Percentiles rank a stretch among this genome's conserved stretches.
These are phyloP conservation scores for Monosporozyma unispora DNA, from an alignment of 805 yeast genomes.

Conservation along the genomic window DNA sequence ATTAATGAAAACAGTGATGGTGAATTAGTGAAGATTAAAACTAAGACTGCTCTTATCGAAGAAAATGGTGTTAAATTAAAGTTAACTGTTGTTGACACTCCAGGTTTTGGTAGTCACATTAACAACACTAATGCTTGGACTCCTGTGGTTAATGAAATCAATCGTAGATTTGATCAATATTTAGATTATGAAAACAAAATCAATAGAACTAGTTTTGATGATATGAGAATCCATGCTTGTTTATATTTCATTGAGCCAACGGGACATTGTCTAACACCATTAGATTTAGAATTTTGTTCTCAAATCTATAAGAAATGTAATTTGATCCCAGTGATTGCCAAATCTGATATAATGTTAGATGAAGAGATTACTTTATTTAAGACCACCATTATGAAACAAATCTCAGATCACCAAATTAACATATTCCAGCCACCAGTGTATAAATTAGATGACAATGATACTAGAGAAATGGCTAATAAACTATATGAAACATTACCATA, in stretches of 20 bases:
- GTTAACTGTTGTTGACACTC: constrained; percentile 78
- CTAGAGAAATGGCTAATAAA: constrained; percentile 52
- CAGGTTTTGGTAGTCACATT: constrained; percentile 89
- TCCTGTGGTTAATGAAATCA: constrained; percentile 85
- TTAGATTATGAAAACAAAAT: constrained; percentile 84
- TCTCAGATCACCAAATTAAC: constrained; percentile 62
- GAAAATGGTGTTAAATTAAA: constrained; percentile 88
- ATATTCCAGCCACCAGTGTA: constrained; percentile 69
- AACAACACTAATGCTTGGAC: constrained; percentile 76
- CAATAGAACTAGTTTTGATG: constrained; percentile 60
- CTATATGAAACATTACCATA: constrained; percentile 73
- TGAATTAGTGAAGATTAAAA: constrained; percentile 44
- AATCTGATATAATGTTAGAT: constrained; percentile 85
- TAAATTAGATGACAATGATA: constrained; percentile 81
- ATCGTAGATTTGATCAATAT: constrained; percentile 74
- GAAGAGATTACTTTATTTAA: constrained; percentile 76
- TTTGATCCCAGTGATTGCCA: constrained; percentile 89
- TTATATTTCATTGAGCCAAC: constrained; percentile 95
- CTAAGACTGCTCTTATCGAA: constrained; percentile 64
- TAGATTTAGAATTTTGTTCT: constrained; percentile 84
- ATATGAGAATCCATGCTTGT: constrained; percentile 86
- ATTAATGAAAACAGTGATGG: constrained; percentile 4
- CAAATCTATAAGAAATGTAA: constrained; percentile 85
- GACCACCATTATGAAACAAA: constrained; percentile 66
- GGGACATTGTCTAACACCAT: constrained; percentile 82